Conservation (phyloP, 169 alveolate species). For the Cryptosporidium meleagridis region DNA sequence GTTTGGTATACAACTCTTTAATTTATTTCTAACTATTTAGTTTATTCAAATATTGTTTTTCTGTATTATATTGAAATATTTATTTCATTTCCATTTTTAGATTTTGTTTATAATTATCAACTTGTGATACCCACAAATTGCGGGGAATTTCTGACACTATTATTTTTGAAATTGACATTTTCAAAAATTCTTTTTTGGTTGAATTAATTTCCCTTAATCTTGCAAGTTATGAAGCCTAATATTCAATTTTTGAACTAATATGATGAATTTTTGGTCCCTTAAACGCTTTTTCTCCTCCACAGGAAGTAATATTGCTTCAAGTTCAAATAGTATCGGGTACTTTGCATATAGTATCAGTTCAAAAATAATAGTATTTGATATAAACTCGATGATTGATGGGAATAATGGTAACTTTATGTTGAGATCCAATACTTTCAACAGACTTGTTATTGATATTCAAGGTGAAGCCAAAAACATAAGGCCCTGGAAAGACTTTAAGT, state of each 20-base stretch:
- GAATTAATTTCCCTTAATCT: background rate
- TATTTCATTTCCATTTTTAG: background rate
- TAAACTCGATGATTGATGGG: constrained; percentile 67
- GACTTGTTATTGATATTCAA: constrained; percentile 34
- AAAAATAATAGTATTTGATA: constrained; percentile 35
- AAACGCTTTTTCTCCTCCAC: constrained; percentile 35
- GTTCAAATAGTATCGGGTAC: constrained; percentile 37
- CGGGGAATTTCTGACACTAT: background rate
- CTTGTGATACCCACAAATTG: background rate
- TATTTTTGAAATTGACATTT: background rate
- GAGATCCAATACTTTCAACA: constrained; percentile 47
- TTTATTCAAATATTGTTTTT: background rate
- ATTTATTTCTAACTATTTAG: background rate
- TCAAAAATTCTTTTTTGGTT: background rate
- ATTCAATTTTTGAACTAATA: background rate
- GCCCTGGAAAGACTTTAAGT: constrained; percentile 8
- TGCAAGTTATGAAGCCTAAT: constrained; percentile 1
- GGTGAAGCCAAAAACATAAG: background rate
- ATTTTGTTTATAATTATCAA: background rate
- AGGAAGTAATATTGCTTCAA: constrained; percentile 10
- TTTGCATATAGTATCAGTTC: constrained; percentile 66
- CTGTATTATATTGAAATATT: background rate
- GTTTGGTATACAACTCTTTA: background rate
- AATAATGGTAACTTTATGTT: constrained; percentile 43
- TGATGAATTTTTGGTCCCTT: constrained; percentile 65